Base-by-base conservation (phyloP, 257 asterid genomes). In the Scutellaria galericulata region DNA sequence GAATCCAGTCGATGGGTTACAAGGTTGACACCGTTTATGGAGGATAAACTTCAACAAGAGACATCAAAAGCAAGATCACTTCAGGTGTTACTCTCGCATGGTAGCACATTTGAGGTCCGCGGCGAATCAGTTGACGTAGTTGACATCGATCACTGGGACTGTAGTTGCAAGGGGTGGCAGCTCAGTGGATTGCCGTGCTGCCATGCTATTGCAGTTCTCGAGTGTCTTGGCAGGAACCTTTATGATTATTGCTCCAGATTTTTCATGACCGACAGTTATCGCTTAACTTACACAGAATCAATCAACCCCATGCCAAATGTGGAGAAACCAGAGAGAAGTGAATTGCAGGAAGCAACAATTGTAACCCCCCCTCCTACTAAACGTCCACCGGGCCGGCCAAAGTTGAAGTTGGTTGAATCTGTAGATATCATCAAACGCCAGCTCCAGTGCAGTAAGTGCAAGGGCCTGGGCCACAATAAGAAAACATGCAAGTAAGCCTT, bases 401-500 rank as follows among this genome's bases (percentile, higher is more conserved):
- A 92, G 89, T 71, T 86, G 84, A 92, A 92, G 81, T 79, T 85
- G 62, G 84, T 80, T 37, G 97, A 90, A 39, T 81, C 96, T 7
- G 85, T 77, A 22, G 96, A 95, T 78, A 79, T 89, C 31, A 89
- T 95, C 24, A 95, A 92, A 78, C 93, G 99, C 42, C 98, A 95
- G 83, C 99, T 95, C 62, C 99, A 95, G 83, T 95, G 99, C 79
- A 92, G 99, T 75, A 84, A 86, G 83, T 95, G 99, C 90, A 95
- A 95, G 83, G 98, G 98, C 53, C 85, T 95, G 48, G 98, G 99
- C 64, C 99, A 95, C 86, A 95, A 95, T 72, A 90, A 92, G 85
- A 95, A 87, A 84, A 92, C 97, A 14, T 92, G 97, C 97, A 78
- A 82, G 97, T 92, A 83, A 67, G 96, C 74, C 5, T 31, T 24